These are phyloP conservation scores for Nematocida ausubeli DNA, from an alignment of 371 early-diverging fungal species.

Conservation along the genomic window DNA sequence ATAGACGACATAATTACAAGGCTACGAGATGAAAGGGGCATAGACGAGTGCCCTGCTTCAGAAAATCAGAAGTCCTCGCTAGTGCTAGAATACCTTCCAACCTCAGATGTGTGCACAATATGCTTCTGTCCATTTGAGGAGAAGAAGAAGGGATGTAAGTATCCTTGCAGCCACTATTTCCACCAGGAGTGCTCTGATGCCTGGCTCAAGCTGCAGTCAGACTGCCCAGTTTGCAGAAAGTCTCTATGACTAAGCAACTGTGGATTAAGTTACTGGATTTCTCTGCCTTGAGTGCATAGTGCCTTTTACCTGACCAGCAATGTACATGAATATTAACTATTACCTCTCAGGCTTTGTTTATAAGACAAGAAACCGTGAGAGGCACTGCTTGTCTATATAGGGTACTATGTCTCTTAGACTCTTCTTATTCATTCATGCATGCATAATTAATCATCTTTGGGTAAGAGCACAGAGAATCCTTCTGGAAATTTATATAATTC, in stretches of 20 bases:
- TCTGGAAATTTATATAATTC: too few species aligned
- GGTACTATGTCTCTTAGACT: too few species aligned
- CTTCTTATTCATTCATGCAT: too few species aligned
- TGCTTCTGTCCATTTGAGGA: constrained; percentile 12
- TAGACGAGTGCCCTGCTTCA: constrained; percentile 50
- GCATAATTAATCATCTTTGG: too few species aligned
- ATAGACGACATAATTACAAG: constrained; percentile 46
- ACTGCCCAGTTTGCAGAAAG: constrained; percentile 53
- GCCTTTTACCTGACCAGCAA: too few species aligned
- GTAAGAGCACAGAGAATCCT: too few species aligned
- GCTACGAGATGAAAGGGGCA: constrained; percentile 34
- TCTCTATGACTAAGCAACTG: constrained; percentile 10
- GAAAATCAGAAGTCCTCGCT: constrained; percentile 7
- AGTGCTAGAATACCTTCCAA: background rate
- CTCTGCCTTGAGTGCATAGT: too few species aligned
- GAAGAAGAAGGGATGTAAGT: background rate
- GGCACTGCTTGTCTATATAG: too few species aligned
- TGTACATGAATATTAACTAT: too few species aligned
- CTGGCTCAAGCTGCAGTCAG: constrained; percentile 53
- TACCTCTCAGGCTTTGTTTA: too few species aligned
- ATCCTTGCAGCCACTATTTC: constrained; percentile 34
- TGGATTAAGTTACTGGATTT: too few species aligned
- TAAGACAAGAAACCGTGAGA: too few species aligned
- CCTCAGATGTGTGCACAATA: constrained; percentile 34
- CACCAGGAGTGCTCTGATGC: constrained; percentile 42